These are phyloP conservation scores for Suillus subalutaceus DNA, from an alignment of 768 basidiomycete genomes.

Conservation along the genomic window DNA sequence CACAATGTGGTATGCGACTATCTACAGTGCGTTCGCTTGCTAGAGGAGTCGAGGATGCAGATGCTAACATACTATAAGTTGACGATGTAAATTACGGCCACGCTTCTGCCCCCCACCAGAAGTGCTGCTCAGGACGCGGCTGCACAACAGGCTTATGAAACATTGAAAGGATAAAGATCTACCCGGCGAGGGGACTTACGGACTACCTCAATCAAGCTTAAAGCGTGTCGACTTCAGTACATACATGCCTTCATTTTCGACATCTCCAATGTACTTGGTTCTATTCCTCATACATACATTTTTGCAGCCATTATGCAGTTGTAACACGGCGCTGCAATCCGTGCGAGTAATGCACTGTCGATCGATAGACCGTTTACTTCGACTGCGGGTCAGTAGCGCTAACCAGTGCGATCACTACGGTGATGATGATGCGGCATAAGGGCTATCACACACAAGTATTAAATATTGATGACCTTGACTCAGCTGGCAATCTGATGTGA, in stretches of 20 bases:
- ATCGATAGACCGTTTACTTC: neutral
- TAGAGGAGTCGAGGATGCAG: neutral
- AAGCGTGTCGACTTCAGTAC: neutral
- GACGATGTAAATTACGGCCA: neutral
- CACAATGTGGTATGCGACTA: neutral
- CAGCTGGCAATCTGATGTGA: neutral
- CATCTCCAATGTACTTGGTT: neutral
- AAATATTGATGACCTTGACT: neutral
- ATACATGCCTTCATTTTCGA: neutral
- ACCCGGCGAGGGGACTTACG: too few relatives aligned
- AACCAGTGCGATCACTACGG: neutral
- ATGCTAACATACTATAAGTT: neutral
- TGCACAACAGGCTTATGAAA: neutral
- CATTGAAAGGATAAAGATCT: neutral
- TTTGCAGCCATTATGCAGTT: neutral
- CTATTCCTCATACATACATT: neutral
- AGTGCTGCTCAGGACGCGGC: neutral
- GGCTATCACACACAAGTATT: neutral
- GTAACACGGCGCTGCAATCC: neutral
- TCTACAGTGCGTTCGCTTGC: neutral
- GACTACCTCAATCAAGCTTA: neutral
- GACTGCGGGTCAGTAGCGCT: neutral
- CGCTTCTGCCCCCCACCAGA: neutral
- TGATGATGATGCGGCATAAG: too few relatives aligned
- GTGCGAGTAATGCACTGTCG: neutral